Evolutionary conservation across 768 basidiomycete species (phyloP).

Genomic region (Boletus reticuloceps): DNA sequence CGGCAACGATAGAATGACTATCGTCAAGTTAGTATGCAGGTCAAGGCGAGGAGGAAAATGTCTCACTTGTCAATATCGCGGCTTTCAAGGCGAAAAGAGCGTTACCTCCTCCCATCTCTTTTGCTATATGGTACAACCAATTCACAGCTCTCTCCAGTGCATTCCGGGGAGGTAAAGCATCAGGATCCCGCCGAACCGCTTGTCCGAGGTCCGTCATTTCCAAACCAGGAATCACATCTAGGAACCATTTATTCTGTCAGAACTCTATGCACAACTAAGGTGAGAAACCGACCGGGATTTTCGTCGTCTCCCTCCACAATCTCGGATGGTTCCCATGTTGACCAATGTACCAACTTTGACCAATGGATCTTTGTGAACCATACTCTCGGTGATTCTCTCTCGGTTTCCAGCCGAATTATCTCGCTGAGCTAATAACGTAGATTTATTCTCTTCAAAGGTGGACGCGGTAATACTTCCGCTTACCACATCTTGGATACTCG

Average conservation of each 20-base stretch:
- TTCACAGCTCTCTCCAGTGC: constrained; percentile 50
- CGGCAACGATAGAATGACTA: constrained; percentile 56
- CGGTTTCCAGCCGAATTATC: constrained; percentile 54
- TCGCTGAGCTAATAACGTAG: constrained; percentile 48
- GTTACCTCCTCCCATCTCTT: constrained; percentile 53
- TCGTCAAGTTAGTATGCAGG: not conserved
- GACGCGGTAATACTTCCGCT: constrained; percentile 1
- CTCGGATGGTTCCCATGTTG: constrained; percentile 45
- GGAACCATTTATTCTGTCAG: not conserved
- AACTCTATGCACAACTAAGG: not conserved
- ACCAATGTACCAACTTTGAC: constrained; percentile 40
- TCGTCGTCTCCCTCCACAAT: constrained; percentile 52
- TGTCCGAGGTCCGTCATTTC: constrained; percentile 52
- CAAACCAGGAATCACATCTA: constrained; percentile 58
- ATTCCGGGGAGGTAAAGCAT: constrained; percentile 68
- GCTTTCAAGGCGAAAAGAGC: constrained; percentile 69
- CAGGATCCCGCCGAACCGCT: constrained; percentile 64
- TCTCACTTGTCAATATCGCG: constrained; percentile 56
- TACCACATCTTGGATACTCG: constrained; percentile 33
- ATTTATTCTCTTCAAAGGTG: not conserved
- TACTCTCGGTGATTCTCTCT: constrained; percentile 38
- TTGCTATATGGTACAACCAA: constrained; percentile 39
- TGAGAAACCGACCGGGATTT: constrained; percentile 48
- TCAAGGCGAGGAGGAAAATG: not conserved
- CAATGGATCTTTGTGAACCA: constrained; percentile 52